A percentile compares a stretch with the other conserved stretches of the same genome.
These are phyloP conservation scores for Tylopilus rubrobrunneus DNA, from an alignment of 768 basidiomycete species.

Conservation along the genomic window DNA sequence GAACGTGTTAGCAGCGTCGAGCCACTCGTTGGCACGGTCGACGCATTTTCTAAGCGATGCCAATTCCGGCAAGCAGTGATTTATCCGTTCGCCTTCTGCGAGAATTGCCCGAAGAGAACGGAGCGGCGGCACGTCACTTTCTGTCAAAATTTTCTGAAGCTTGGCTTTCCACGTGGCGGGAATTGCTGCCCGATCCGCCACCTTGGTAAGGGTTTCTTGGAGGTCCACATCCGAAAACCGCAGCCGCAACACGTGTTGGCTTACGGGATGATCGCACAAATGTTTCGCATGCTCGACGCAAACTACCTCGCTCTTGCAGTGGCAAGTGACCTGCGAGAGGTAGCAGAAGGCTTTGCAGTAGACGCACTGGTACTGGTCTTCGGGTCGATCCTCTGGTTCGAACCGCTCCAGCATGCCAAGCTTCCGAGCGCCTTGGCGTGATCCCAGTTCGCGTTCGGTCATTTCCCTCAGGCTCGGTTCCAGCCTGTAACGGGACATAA, in stretches of 20 bases:
- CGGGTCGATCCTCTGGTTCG: slow-evolving; percentile 76
- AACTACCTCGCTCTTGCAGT: slow-evolving; percentile 71
- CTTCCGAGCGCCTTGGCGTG: slow-evolving; percentile 60
- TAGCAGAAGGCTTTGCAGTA: slow-evolving; percentile 95
- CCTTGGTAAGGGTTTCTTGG: slow-evolving; percentile 57
- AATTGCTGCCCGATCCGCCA: slow-evolving; percentile 66
- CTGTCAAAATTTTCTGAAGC: slow-evolving; percentile 60
- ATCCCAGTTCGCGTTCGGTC: slow-evolving; percentile 75
- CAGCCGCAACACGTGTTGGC: slow-evolving; percentile 63
- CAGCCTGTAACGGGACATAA: slow-evolving; percentile 51
- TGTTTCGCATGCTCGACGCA: slow-evolving; percentile 83
- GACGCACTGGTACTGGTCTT: slow-evolving; percentile 94
- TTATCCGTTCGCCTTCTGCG: slow-evolving; percentile 86
- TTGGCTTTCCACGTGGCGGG: slow-evolving; percentile 76
- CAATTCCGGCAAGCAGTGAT: slow-evolving; percentile 68
- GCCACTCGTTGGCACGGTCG: slow-evolving; percentile 77
- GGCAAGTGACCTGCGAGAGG: slow-evolving; percentile 85
- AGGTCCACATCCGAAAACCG: slow-evolving; percentile 81
- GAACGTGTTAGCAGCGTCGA: slow-evolving; percentile 79
- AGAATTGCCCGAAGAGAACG: slow-evolving; percentile 78
- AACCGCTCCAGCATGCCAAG: slow-evolving; percentile 63
- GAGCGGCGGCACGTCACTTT: slow-evolving; percentile 68
- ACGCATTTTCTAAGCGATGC: slow-evolving; percentile 74
- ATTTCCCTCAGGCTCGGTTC: slow-evolving; percentile 82
- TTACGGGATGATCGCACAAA: slow-evolving; percentile 63